Conservation (phyloP, 768 basidiomycete genomes). For the Amanita exitialis region DNA sequence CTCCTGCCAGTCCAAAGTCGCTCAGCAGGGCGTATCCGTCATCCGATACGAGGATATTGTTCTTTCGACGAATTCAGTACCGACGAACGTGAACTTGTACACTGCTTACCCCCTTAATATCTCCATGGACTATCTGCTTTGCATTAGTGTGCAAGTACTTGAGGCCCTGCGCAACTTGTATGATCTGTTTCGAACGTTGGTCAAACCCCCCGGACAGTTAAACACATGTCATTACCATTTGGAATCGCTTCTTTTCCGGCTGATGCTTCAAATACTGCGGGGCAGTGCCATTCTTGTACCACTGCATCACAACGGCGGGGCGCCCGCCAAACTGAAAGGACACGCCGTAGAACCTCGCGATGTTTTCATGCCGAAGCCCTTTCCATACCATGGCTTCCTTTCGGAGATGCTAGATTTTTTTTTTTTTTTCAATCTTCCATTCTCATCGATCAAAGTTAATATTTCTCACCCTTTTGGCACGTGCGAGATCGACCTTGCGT, state of each 20-base stretch:
- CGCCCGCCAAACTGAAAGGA: conserved; percentile 20
- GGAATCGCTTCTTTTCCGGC: conserved; percentile 9
- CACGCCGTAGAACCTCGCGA: conserved; percentile 30
- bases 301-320: conserved; percentile 29
- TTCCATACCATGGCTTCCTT: conserved; percentile 31
- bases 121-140: conserved; percentile 28
- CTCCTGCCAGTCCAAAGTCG: conserved; percentile 23
- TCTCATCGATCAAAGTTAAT: too few relatives aligned
- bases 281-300: conserved; percentile 24
- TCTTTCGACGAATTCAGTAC: conserved; percentile 9
- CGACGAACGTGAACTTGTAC: neutral
- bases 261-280: conserved; percentile 13
- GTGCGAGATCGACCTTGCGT: conserved; percentile 10
- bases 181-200: conserved; percentile 16
- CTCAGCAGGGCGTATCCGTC: conserved; percentile 17
- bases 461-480: conserved; percentile 12
- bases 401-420: conserved; percentile 25
- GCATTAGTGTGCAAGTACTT: conserved; percentile 23
- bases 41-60: conserved; percentile 29
- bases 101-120: conserved; percentile 28
- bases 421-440: neutral
- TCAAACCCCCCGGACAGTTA: neutral
- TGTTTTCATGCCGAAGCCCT: conserved; percentile 28
- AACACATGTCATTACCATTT: conserved; percentile 9
- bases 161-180: conserved; percentile 26